Percentiles rank a stretch among this genome's conserved stretches.
Conservation (phyloP, 257 asterid species). For the Solanum sejunctum region DNA sequence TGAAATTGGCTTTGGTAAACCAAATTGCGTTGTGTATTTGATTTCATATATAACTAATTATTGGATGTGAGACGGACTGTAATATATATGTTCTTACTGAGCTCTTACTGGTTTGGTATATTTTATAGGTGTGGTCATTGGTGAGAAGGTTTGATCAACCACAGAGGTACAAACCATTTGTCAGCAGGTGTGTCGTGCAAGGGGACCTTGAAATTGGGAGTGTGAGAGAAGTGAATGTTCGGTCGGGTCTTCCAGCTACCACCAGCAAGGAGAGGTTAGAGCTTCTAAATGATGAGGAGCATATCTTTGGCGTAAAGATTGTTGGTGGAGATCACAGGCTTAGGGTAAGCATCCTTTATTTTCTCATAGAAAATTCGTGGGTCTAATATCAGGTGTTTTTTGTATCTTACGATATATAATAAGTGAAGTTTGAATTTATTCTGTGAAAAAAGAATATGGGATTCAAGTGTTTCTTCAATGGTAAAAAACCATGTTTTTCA, state of each 20-base stretch:
- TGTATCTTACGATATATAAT: background rate
- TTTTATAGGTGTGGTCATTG: slow-evolving; percentile 6
- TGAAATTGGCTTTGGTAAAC: background rate
- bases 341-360: background rate
- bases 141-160: slow-evolving; percentile 14
- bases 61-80: background rate
- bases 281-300: slow-evolving; percentile 8
- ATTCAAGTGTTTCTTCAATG: background rate
- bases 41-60: background rate
- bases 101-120: background rate
- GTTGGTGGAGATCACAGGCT: slow-evolving; percentile 17
- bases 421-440: background rate
- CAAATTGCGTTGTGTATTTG: background rate
- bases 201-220: slow-evolving; percentile 10
- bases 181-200: slow-evolving; percentile 2
- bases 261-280: slow-evolving; percentile 14
- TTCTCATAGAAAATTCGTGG: background rate
- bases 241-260: slow-evolving; percentile 11
- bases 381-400: background rate
- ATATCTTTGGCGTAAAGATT: slow-evolving; percentile 3
- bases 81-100: background rate
- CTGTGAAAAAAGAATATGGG: background rate
- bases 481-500: background rate
- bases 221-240: slow-evolving; percentile 12
- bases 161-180: slow-evolving; percentile 9